Evolutionary conservation across 139 green algal genomes (phyloP), one percentile per base, ranked within the genome.

Genomic region (Chlorokybus atmophyticus): DNA sequence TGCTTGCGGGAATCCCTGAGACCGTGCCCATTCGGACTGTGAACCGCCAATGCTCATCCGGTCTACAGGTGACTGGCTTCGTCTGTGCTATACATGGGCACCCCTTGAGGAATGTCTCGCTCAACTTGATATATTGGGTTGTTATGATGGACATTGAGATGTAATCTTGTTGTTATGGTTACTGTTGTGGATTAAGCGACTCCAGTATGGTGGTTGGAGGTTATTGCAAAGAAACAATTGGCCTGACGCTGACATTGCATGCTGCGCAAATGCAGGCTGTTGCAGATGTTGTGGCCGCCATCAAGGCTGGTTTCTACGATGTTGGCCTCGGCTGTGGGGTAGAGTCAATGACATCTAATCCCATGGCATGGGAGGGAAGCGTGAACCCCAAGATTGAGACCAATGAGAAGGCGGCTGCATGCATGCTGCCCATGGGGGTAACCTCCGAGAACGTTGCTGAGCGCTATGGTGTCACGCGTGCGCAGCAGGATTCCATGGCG

Each of bases 361-460:
- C 91, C 30, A 96, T 97, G 88, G 76, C 74, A 0, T 97, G 90
- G 91, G 84, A 97, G 66, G 90, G 90, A 17, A 80, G 76, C 40
- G 74, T 97, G 59, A 95, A 95, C 74, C 82, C 87, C 8, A 74
- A 75, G 47, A 59, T 68, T 6, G 68, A 71, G 68, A 58, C 62
- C 29, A 76, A 58, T 66, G 47, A 68, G 29, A 67, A 82, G 60
- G 90, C 90, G 26, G 66, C 84, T 55, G 75, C 81, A 62, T 98
- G 91, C 78, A 71, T 98, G 50, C 70, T 98, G 56, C 91, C 91
- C 27, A 98, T 98, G 91, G 91, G 89, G n/a, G 68, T 96, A 35
- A 98, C 90, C 27, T 92, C 79, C 23, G 91, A 98, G 78, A 98
- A 98, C 58, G 91, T 98, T 58, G 87, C 91, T 0, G 83, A 80